Conservation (phyloP, 768 basidiomycete species). For the Phaeotremella fagi region DNA sequence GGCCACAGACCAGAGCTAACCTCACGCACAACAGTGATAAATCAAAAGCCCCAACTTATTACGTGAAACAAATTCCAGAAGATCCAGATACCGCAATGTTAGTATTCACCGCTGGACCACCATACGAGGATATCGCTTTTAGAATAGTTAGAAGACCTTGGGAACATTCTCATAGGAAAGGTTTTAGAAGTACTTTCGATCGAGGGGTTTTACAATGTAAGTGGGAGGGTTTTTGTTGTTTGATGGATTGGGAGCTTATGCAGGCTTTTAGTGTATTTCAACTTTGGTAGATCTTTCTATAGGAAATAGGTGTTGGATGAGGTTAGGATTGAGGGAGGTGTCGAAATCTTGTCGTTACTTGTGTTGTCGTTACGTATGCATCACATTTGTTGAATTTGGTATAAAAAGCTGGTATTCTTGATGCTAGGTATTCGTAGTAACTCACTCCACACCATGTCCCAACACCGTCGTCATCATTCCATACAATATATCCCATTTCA, state of each 20-base stretch:
- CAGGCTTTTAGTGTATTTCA: constrained; percentile 36
- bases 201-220: constrained; percentile 77
- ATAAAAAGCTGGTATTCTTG: no score
- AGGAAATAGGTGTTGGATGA: constrained; percentile 25
- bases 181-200: constrained; percentile 95
- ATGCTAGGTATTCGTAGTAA: no score
- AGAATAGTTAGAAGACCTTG: constrained; percentile 95
- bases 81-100: constrained; percentile 92
- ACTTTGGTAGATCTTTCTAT: constrained; percentile 37
- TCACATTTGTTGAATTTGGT: no score
- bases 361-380: no score
- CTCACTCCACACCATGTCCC: no score
- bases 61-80: constrained; percentile 85
- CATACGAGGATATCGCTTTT: constrained; percentile 98
- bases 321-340: neutral
- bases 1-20: constrained; percentile 61
- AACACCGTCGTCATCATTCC: no score
- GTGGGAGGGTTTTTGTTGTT: constrained; percentile 1
- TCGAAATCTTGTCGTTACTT: neutral
- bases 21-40: constrained; percentile 98
- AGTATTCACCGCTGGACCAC: constrained; percentile 92
- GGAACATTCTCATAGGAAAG: constrained; percentile 91
- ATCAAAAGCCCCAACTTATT: constrained; percentile 92
- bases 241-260: neutral
- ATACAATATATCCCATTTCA: no score